Base-by-base conservation (phyloP, 2,329 filamentous ascomycete species). In the Kalmusia sp. region DNA sequence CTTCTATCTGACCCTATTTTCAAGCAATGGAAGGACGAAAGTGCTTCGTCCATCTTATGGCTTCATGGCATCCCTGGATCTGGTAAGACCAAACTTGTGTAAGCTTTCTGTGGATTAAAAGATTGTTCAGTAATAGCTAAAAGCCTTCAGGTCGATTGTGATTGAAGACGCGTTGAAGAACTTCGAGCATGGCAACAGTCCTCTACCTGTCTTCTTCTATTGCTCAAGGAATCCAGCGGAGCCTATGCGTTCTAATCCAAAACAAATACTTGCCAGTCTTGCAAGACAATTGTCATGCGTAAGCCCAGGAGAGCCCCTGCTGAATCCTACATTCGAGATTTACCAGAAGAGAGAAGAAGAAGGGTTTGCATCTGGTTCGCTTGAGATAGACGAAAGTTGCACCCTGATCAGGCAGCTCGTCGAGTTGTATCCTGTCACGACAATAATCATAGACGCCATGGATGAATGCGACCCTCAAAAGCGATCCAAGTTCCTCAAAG, bases 391-490 rank as follows among this genome's bases (percentile, higher is more conserved):
- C 8, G 51, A 61, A 54, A 51, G 48, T 34, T 12, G 17, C 27
- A 24, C 44, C 9, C 39, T 63, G 27, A 62, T 73, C 25, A 15
- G 68, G 17, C 45, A 64, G 34, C 51, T 73, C 21, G 50, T 63
- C 15, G 53, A 52, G 15, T 6, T 52, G 9, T 55, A 64, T 48
- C 52, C 54, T 31, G 45, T 48, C 35, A 61, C 63, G 3, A 71
- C 58, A 1, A 71, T 76, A 14, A 33, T 76, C 3, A 67, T 76
- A 30, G 71, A 75, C 51, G 72, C 68, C 15, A 53, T 76, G 17
- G 73, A 75, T 51, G 72, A 76, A 56, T 67, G 65, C 44, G 58
- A 74, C 24, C 34, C 52, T 35, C n/a, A 34, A 22, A 53, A 44
- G 14, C 58, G 70, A 24, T 31, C 52, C 22, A 43, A 62, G 22